phyloP scores from a whole-genome alignment of 495 filamentous ascomycete genomes.

The Aspergillus taichungensis region DNA sequence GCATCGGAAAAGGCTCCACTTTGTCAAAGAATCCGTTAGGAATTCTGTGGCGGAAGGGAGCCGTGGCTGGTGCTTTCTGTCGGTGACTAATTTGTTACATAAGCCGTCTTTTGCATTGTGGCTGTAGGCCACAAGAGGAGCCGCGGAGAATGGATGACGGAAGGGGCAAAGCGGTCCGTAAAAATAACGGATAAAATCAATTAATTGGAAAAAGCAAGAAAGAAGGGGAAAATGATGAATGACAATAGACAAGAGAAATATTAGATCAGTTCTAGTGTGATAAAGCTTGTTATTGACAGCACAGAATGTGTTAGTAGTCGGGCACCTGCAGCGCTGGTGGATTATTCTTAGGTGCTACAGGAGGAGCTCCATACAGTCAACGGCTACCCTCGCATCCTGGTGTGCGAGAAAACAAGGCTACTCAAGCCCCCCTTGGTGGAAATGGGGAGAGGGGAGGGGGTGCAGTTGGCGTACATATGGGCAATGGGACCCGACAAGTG shows the following conservation, averaged over 20 bases:
- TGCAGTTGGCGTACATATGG: too few species aligned
- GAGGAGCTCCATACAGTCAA: too few species aligned
- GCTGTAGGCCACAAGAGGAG: not conserved
- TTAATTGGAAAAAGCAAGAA: not conserved
- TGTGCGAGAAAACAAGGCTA: too few species aligned
- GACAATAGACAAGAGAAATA: not conserved
- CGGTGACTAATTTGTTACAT: slow-evolving; percentile 3
- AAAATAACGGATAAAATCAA: not conserved
- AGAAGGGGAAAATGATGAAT: not conserved
- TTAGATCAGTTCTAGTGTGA: not conserved
- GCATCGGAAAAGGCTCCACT: slow-evolving; percentile 18
- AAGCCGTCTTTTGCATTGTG: slow-evolving; percentile 5
- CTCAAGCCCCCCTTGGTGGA: too few species aligned
- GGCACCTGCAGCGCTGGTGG: slow-evolving; percentile 15
- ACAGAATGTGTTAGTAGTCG: not conserved
- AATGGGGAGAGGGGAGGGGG: too few species aligned
- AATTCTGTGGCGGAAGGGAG: slow-evolving; percentile 12
- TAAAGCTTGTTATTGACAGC: too few species aligned
- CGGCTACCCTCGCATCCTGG: too few species aligned
- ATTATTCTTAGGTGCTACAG: slow-evolving; percentile 2
- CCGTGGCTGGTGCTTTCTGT: not conserved
- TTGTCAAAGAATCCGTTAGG: slow-evolving; percentile 10
- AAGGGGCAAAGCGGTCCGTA: slow-evolving; percentile 20
- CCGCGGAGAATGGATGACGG: slow-evolving; percentile 19
- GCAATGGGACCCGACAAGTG: too few species aligned